These are phyloP conservation scores for Hemisphaericaspora subhashii DNA, from an alignment of 1,139 yeast species.

Conservation along the genomic window DNA sequence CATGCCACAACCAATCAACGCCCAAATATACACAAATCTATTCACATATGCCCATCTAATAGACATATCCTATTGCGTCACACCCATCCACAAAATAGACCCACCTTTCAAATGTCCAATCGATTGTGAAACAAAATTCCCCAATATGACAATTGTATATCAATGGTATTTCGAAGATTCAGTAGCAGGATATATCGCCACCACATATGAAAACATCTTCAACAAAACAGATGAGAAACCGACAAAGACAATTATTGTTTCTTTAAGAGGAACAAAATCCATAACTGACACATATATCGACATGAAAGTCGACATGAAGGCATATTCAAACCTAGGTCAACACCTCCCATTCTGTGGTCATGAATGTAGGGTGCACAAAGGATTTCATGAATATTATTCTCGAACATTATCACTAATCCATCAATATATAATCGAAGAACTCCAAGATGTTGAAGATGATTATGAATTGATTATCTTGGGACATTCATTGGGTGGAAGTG, in stretches of 20 bases:
- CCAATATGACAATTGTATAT: slow-evolving; percentile 39
- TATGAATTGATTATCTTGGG: slow-evolving; percentile 45
- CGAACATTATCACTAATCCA: slow-evolving; percentile 33
- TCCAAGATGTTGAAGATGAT: slow-evolving; percentile 17
- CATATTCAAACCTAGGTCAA: slow-evolving; percentile 27
- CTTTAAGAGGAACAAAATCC: slow-evolving; percentile 51
- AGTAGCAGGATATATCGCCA: slow-evolving; percentile 42
- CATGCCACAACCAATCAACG: slow-evolving; percentile 14
- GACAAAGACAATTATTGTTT: slow-evolving; percentile 37
- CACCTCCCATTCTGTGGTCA: slow-evolving; percentile 32
- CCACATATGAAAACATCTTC: slow-evolving; percentile 30
- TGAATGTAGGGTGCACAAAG: slow-evolving; percentile 48
- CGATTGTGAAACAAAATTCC: slow-evolving; percentile 39
- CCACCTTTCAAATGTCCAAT: slow-evolving; percentile 49
- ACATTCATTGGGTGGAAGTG: slow-evolving; percentile 55
- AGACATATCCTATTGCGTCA: slow-evolving; percentile 52
- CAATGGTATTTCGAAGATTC: slow-evolving; percentile 50
- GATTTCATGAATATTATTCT: slow-evolving; percentile 39
- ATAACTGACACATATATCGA: slow-evolving; percentile 48
- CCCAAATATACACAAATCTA: slow-evolving; percentile 27
- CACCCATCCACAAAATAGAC: slow-evolving; percentile 31
- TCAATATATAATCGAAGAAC: slow-evolving; percentile 23
- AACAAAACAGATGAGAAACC: slow-evolving; percentile 15
- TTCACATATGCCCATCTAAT: slow-evolving; percentile 48
- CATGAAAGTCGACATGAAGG: slow-evolving; percentile 39